Evolutionary conservation across 352 stramenopile species (phyloP).

Genomic region (Globisporangium rhizosaccharum): DNA sequence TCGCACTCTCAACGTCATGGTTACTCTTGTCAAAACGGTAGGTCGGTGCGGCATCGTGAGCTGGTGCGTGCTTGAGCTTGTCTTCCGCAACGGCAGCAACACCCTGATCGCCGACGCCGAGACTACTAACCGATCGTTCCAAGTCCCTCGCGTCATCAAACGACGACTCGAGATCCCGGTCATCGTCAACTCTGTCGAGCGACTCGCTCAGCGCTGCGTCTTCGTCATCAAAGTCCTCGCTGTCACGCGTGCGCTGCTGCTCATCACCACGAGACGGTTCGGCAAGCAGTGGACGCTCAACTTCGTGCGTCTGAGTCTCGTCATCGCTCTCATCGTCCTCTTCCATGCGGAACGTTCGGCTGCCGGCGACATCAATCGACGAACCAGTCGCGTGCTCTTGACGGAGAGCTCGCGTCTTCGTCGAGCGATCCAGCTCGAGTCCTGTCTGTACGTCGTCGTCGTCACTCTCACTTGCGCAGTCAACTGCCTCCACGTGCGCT

Average conservation of each 20-base stretch:
- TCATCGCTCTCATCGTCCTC: constrained; percentile 1
- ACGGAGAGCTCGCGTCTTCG: neutral
- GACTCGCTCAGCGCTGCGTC: neutral
- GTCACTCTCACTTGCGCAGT: neutral
- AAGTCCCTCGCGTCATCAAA: too few relatives aligned
- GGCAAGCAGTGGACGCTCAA: neutral
- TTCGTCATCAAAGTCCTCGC: too few relatives aligned
- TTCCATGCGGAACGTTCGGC: constrained; percentile 7
- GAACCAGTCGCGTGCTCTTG: neutral
- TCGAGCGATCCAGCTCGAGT: neutral
- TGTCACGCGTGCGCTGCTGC: neutral
- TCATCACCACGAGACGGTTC: neutral
- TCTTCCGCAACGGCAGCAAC: too few relatives aligned
- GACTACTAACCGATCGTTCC: too few relatives aligned
- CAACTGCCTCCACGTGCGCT: neutral
- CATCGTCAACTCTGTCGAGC: neutral
- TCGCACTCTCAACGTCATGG: too few relatives aligned
- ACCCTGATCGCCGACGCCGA: too few relatives aligned
- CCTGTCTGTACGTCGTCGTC: neutral
- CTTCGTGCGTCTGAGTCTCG: neutral
- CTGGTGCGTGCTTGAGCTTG: too few relatives aligned
- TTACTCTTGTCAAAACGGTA: too few relatives aligned
- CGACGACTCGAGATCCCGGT: neutral
- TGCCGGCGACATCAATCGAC: too few relatives aligned
- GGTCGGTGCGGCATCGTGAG: too few relatives aligned